Evolutionary conservation across 192 early-diverging fungal genomes (phyloP), one percentile per base, ranked within the genome.

Genomic region (Backusella luteola): DNA sequence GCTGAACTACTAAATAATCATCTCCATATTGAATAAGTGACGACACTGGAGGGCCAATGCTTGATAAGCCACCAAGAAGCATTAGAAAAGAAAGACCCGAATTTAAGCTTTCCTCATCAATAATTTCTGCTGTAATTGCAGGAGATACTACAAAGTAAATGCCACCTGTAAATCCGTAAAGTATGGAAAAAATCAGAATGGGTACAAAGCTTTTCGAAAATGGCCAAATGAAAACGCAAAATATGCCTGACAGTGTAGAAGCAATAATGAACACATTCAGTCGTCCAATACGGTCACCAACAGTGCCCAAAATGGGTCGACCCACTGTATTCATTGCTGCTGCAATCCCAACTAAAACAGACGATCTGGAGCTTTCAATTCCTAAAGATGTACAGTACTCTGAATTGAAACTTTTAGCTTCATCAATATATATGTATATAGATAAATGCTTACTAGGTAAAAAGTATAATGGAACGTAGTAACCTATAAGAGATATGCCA

Each of bases 401-500:
- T 81, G 72, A 21, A 36, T 39, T 39, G 38, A 39, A 39, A 39
- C 11, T 39, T 39, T 39, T 39, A 39, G 38, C 11, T 39, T 39
- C 38, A 39, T 39, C 6, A 1, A 39, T 39, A 9, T 39, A 39
- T 39, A 9, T 39, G 32, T 32, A 56, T 42, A 12, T 23, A 34
- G 67, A 34, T 56, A n/a, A n/a, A 34, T 17, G 66, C 79, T 76
- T 73, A 77, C 79, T 71, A 29, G 80, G 77, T 4, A 86, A 17
- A 59, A 59, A 81, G 39, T 79, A 80, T 38, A 82, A 76, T 4
- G 84, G 82, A 42, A 82, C 66, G 56, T 83, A 75, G 44, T 83
- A 86, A 0, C 81, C 85, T 32, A 81, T 71, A 12, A 80, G 67
- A 34, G 70, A 66, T 8, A 86, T 41, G 11, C 77, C 41, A 11